These are phyloP conservation scores for Nakataea oryzae DNA, from an alignment of 2,329 filamentous ascomycete genomes.

Conservation along the genomic window DNA sequence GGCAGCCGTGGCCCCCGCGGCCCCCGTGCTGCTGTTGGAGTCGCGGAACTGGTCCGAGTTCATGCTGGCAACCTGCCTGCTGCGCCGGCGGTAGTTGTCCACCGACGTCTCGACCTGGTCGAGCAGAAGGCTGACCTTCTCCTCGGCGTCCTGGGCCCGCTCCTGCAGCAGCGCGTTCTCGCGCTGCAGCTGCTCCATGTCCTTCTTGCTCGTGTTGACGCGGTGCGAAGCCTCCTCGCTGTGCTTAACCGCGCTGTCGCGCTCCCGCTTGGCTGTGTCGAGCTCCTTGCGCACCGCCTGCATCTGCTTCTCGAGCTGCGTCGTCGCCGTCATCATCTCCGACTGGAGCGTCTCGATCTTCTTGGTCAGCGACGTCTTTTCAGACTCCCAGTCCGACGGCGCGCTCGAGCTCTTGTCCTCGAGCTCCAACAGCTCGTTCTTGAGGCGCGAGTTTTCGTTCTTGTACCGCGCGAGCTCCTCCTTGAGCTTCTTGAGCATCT, in stretches of 20 bases:
- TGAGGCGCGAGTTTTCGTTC: slow-evolving; percentile 70
- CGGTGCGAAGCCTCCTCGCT: slow-evolving; percentile 44
- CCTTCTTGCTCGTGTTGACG: slow-evolving; percentile 48
- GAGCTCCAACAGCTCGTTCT: slow-evolving; percentile 65
- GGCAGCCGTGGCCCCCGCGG: slow-evolving; percentile 19
- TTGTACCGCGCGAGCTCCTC: slow-evolving; percentile 93
- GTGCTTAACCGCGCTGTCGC: slow-evolving; percentile 51
- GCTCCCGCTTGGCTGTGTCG: slow-evolving; percentile 51
- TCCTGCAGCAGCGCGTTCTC: slow-evolving; percentile 76
- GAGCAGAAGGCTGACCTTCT: slow-evolving; percentile 83
- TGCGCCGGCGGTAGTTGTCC: slow-evolving; percentile 82
- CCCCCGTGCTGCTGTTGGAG: slow-evolving; percentile 11
- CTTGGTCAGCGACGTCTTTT: slow-evolving; percentile 56
- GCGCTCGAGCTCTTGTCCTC: slow-evolving; percentile 41
- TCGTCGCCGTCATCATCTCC: slow-evolving; percentile 55
- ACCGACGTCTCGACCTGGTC: slow-evolving; percentile 93
- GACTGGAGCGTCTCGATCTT: slow-evolving; percentile 61
- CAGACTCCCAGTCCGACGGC: slow-evolving; percentile 60
- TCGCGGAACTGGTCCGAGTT: slow-evolving; percentile 35
- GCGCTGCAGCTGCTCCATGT: slow-evolving; percentile 71
- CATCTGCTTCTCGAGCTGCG: slow-evolving; percentile 63
- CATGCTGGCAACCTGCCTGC: slow-evolving; percentile 44
- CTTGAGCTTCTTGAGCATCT: slow-evolving; percentile 98
- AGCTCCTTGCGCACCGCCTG: slow-evolving; percentile 60
- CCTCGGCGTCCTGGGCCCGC: slow-evolving; percentile 80